These are phyloP conservation scores for Aspergillus fumigatus DNA, from an alignment of 2,329 filamentous ascomycete genomes.

Conservation along the genomic window DNA sequence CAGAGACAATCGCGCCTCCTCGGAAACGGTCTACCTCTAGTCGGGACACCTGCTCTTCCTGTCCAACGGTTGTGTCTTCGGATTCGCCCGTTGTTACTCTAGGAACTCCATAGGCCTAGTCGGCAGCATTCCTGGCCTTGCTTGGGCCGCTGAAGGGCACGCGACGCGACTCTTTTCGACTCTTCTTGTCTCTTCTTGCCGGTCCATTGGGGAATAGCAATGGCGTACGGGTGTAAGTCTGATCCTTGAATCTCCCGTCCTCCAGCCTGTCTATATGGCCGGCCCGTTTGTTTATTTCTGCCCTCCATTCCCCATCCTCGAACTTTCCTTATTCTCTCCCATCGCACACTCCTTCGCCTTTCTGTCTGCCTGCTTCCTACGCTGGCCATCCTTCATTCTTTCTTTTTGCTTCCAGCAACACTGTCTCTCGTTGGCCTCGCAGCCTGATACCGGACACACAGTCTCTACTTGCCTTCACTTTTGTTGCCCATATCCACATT, in stretches of 20 bases:
- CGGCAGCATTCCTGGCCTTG: slow-evolving; percentile 38
- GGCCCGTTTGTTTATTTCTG: slow-evolving; percentile 39
- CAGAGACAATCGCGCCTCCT: slow-evolving; percentile 20
- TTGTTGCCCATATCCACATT: slow-evolving; percentile 1
- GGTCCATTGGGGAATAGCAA: slow-evolving; percentile 26
- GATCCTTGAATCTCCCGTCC: slow-evolving; percentile 19
- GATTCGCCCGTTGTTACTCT: slow-evolving; percentile 28
- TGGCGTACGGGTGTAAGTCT: slow-evolving; percentile 38
- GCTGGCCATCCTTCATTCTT: slow-evolving; percentile 19
- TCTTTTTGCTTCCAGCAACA: slow-evolving; percentile 9
- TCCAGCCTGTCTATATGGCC: slow-evolving; percentile 24
- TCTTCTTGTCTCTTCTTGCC: slow-evolving; percentile 10
- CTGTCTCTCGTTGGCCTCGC: slow-evolving; percentile 9
- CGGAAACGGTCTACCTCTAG: slow-evolving; percentile 10
- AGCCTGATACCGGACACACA: background rate
- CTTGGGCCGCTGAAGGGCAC: slow-evolving; percentile 31
- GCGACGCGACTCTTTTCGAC: slow-evolving; percentile 30
- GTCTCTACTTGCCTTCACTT: slow-evolving; percentile 6
- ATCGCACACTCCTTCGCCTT: slow-evolving; percentile 14
- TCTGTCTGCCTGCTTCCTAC: slow-evolving; percentile 8
- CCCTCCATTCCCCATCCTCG: slow-evolving; percentile 27
- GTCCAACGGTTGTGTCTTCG: background rate
- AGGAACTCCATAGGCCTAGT: slow-evolving; percentile 30
- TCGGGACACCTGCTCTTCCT: slow-evolving; percentile 1
- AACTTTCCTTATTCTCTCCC: slow-evolving; percentile 22